Evolutionary conservation across 495 filamentous ascomycete genomes (phyloP).

Genomic region (Podospora sp.): DNA sequence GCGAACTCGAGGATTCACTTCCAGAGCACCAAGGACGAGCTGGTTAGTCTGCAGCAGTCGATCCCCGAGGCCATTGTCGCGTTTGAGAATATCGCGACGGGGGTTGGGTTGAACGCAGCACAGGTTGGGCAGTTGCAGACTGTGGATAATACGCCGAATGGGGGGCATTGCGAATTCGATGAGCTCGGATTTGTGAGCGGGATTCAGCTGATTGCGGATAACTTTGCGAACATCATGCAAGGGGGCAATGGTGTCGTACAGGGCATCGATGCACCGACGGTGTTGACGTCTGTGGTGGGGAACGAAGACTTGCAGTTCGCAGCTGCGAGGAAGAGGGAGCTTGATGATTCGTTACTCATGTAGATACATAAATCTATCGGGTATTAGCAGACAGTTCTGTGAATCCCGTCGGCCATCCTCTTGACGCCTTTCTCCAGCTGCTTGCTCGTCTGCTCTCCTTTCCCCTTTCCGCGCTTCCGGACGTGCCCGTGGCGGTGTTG

Average conservation of each 20-base stretch:
- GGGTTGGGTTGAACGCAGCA: conserved; percentile 36
- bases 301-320: conserved; percentile 43
- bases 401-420: conserved; percentile 61
- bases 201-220: conserved; percentile 51
- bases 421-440: conserved; percentile 25
- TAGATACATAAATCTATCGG: not conserved
- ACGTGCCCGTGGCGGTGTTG: conserved; percentile 29
- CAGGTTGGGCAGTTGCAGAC: conserved; percentile 50
- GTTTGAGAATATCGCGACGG: conserved; percentile 46
- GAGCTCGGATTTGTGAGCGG: conserved; percentile 50
- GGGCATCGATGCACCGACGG: conserved; percentile 44
- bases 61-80: conserved; percentile 51
- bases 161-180: conserved; percentile 57
- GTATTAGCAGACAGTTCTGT: conserved; percentile 58
- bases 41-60: conserved; percentile 44
- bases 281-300: conserved; percentile 46
- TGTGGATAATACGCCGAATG: conserved; percentile 50
- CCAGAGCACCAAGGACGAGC: conserved; percentile 52
- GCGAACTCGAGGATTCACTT: conserved; percentile 48
- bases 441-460: conserved; percentile 31
- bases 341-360: not conserved
- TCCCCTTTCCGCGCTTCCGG: conserved; percentile 34
- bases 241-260: conserved; percentile 46
- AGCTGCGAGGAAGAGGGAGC: conserved; percentile 7
- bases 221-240: conserved; percentile 49